phyloP scores from a whole-genome alignment of 495 filamentous ascomycete genomes.

The Aspergillus asperescens region DNA sequence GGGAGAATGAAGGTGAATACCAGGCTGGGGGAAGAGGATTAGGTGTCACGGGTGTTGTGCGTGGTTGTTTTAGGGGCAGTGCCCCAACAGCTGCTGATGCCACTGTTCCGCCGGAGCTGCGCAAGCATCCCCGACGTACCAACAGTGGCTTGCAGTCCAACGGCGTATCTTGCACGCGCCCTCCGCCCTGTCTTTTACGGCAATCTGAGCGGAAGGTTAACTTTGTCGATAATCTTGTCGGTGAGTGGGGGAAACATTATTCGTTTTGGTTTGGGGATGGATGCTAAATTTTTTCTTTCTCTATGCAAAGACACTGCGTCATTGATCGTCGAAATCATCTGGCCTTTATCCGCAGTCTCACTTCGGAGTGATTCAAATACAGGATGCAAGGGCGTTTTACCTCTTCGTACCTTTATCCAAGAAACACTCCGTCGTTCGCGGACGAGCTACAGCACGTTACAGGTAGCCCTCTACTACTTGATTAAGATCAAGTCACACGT shows the following conservation, averaged over 20 bases:
- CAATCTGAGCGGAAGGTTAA: conserved; percentile 91
- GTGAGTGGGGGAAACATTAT: conserved; percentile 55
- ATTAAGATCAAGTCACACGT: conserved; percentile 90
- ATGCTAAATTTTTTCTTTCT: conserved; percentile 19
- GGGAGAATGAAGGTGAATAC: conserved; percentile 43
- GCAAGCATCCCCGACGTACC: conserved; percentile 79
- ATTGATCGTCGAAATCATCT: conserved; percentile 95
- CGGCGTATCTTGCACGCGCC: conserved; percentile 50
- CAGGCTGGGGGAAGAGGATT: conserved; percentile 26
- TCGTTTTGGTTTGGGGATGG: background rate
- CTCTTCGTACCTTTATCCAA: conserved; percentile 91
- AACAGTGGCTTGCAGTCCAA: conserved; percentile 38
- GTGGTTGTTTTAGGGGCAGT: conserved; percentile 27
- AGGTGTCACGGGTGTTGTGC: conserved; percentile 21
- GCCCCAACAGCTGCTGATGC: conserved; percentile 32
- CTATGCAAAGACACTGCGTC: conserved; percentile 96
- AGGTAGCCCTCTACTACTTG: conserved; percentile 94
- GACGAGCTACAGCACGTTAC: conserved; percentile 94
- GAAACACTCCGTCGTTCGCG: conserved; percentile 91
- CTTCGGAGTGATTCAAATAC: conserved; percentile 43
- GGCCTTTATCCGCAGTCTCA: conserved; percentile 62
- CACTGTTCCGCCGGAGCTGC: conserved; percentile 59
- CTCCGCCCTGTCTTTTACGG: conserved; percentile 76
- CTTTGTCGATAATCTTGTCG: conserved; percentile 97
- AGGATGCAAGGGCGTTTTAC: conserved; percentile 65